Evolutionary conservation across 2,329 filamentous ascomycete genomes (phyloP), one percentile per base, ranked within the genome.

Genomic region (Cladosporium sp.): DNA sequence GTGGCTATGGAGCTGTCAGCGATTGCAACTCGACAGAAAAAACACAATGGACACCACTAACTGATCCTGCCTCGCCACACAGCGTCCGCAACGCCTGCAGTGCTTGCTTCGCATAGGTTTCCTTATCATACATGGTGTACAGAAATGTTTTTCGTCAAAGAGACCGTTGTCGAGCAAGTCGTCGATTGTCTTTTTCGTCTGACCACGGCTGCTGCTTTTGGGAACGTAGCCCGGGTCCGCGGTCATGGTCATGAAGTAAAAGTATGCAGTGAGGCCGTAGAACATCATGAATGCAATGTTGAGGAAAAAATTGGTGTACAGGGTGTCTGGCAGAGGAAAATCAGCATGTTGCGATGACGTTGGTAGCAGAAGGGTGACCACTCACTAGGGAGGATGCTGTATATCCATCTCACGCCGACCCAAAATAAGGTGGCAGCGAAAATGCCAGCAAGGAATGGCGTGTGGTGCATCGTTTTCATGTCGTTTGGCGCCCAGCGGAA

Each of bases 11-110:
- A 44, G 32, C 12, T 3, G 24, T 56, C 28, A 60, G 32, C 19
- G 57, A 49, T 8, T 4, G 5, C 6, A 5, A 12, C 2, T 70
- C 32, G 40, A 36, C 36, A 39, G 52, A 32, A 44, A 5, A 44
- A 15, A 3, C 22, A 6, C 12, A 1, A 15, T 10, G 13, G 6
- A 6, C 47, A 5, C 7, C 6, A 81, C 90, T 81, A 76, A 95
- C 91, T 99, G 94, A 70, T 99, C 94, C 75, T 96, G 91, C 74
- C 95, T 96, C 56, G 93, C 91, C 55, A 99, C 90, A 71, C 94
- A 99, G 62, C 93, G 88, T 67, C 89, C 85, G 72, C 94, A 99
- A 60, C 90, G 83, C 69, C 88, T 88, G 77, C 94, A 99, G 75
- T 99, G 94, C 78, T 97, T 99, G 77, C 92, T 96, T 64, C 94